Conservation (phyloP, 2,329 filamentous ascomycete species). For the Phialocephala sp. region DNA sequence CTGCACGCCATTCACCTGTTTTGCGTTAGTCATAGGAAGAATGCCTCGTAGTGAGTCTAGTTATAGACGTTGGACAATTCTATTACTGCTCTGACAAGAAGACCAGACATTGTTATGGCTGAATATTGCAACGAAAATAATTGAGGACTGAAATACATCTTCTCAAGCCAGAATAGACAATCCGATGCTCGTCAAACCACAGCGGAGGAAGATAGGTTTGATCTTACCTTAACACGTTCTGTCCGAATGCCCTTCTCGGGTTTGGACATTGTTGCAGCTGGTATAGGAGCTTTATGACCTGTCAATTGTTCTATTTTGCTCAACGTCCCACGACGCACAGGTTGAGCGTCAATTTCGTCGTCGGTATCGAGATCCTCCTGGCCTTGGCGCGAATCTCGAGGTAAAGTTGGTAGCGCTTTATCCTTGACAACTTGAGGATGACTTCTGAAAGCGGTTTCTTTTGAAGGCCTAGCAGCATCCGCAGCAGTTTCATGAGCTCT, state of each 20-base stretch:
- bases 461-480: conserved; percentile 25
- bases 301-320: conserved; percentile 42
- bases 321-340: conserved; percentile 37
- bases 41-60: background rate
- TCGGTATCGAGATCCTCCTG: conserved; percentile 23
- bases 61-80: background rate
- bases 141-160: background rate
- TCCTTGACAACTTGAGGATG: conserved; percentile 28
- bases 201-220: background rate
- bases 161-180: background rate
- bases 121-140: background rate
- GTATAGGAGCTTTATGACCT: conserved; percentile 29
- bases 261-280: conserved; percentile 16
- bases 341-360: conserved; percentile 28
- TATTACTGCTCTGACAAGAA: background rate
- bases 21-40: background rate
- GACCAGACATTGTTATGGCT: background rate
- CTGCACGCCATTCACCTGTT: conserved; percentile 33
- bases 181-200: background rate
- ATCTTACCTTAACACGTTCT: conserved; percentile 30
- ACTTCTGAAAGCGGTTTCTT: conserved; percentile 31
- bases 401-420: conserved; percentile 33
- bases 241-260: conserved; percentile 30
- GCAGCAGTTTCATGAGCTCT: conserved; percentile 18
- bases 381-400: conserved; percentile 19